Evolutionary conservation across 2,329 filamentous ascomycete genomes (phyloP), one percentile per base, ranked within the genome.

Genomic region (Fusarium scirpi): DNA sequence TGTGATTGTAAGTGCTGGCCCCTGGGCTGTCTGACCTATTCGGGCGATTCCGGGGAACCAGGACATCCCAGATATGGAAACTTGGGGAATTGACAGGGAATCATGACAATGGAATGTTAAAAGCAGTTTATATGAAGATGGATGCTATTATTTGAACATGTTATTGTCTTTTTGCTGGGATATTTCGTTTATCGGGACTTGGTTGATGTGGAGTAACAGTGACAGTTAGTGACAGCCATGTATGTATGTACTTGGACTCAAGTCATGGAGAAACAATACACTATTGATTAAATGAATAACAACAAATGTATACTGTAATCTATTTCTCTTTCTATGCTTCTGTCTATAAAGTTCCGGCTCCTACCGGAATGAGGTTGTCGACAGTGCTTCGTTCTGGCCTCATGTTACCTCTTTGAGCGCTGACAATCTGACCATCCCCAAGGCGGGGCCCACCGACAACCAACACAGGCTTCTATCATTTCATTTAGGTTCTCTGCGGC

Each of bases 1-100:
- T 72, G 57, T 65, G 70, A 72, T 72, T 52, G 58, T 43, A 44
- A 49, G 47, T 65, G 65, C 25, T 59, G 58, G 58, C 40, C 47
- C 69, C 69, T 67, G 62, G 69, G 12, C 65, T 58, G 52, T 61
- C 69, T 71, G 69, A 70, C 58, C 65, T 71, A 72, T 71, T 70
- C 69, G 69, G 69, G 52, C 54, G 69, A 71, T 67, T 60, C 69
- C 69, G 69, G 69, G 65, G 69, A 57, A 58, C 30, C 43, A 62
- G 52, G 44, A 52, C 40, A 58, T 48, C 32, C 48, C 32, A 32
- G 22, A 48, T 62, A 25, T 38, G 59, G 55, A 46, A 66, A 62
- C 12, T 55, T 67, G 62, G 56, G 40, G 56, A 46, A 65, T 34
- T n/a, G 4, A 11, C 8, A 43, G 29, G 18, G 27, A 7, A 27